phyloP scores from a whole-genome alignment of 2,329 filamentous ascomycete genomes.

The Penicillium hordei region DNA sequence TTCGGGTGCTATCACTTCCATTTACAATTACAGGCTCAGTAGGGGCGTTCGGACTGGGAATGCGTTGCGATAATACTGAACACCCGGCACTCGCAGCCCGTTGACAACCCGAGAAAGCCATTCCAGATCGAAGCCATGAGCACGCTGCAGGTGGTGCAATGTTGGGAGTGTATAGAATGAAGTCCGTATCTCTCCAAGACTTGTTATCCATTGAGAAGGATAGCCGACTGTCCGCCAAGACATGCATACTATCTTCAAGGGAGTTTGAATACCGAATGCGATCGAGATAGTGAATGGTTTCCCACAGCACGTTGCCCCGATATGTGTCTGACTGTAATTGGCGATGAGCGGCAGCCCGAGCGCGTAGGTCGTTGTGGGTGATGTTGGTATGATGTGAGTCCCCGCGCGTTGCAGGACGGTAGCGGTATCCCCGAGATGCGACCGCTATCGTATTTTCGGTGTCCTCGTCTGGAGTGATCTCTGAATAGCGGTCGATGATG shows the following conservation, averaged over 20 bases:
- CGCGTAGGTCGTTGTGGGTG: constrained; percentile 37
- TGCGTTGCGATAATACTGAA: constrained; percentile 33
- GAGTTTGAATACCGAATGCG: constrained; percentile 55
- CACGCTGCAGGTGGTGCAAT: constrained; percentile 54
- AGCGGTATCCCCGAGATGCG: constrained; percentile 32
- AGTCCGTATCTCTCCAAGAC: constrained; percentile 54
- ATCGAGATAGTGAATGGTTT: constrained; percentile 62
- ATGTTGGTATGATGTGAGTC: constrained; percentile 30
- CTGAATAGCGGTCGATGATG: constrained; percentile 37
- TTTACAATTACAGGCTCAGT: constrained; percentile 39
- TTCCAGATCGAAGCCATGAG: constrained; percentile 63
- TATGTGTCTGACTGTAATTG: constrained; percentile 38
- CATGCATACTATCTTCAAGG: constrained; percentile 55
- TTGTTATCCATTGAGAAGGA: constrained; percentile 53
- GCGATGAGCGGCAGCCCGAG: constrained; percentile 38
- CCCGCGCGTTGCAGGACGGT: constrained; percentile 31
- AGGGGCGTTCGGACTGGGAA: constrained; percentile 26
- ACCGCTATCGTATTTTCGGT: constrained; percentile 20
- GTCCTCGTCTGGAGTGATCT: constrained; percentile 29
- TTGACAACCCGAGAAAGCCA: constrained; percentile 62
- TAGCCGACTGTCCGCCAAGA: constrained; percentile 55
- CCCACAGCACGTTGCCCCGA: constrained; percentile 49
- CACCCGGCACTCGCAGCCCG: constrained; percentile 49
- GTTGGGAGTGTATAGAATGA: constrained; percentile 55
- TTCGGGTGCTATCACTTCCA: constrained; percentile 34